phyloP scores from a whole-genome alignment of 2,329 filamentous ascomycete species.

The Fusarium austroafricanum region DNA sequence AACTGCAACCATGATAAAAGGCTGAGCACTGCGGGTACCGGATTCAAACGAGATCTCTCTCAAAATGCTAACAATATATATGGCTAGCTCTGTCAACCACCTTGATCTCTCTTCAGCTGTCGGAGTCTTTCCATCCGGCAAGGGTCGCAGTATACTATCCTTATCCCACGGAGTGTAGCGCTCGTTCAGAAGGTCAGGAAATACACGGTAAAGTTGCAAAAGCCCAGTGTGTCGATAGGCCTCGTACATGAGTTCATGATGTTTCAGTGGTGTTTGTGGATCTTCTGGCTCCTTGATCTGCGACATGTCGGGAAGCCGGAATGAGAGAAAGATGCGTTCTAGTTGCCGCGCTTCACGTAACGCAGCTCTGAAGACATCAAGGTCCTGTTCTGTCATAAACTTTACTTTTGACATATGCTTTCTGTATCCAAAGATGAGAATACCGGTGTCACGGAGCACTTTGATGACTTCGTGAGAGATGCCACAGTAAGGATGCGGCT shows the following conservation, averaged over 20 bases:
- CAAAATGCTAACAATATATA: neutral
- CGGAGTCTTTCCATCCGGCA: neutral
- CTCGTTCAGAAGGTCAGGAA: slow-evolving; percentile 10
- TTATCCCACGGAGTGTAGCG: neutral
- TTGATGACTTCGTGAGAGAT: neutral
- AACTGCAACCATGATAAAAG: slow-evolving; percentile 10
- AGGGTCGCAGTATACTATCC: neutral
- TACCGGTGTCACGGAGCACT: neutral
- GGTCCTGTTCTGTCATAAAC: neutral
- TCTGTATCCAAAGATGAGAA: neutral
- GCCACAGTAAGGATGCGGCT: slow-evolving; percentile 7
- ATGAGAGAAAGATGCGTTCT: neutral
- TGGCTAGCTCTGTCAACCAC: slow-evolving; percentile 1
- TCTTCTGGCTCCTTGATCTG: neutral
- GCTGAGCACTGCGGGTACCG: slow-evolving; percentile 11
- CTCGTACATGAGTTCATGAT: slow-evolving; percentile 7
- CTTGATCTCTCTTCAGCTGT: neutral
- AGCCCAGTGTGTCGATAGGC: neutral
- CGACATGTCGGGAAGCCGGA: neutral
- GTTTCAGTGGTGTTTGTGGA: neutral
- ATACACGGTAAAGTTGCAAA: slow-evolving; percentile 5
- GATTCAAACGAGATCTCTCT: slow-evolving; percentile 7
- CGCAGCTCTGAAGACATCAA: neutral
- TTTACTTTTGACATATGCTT: neutral
- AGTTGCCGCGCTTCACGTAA: neutral